Evolutionary conservation across 192 early-diverging fungal genomes (phyloP).

Genomic region (Backusella circina): DNA sequence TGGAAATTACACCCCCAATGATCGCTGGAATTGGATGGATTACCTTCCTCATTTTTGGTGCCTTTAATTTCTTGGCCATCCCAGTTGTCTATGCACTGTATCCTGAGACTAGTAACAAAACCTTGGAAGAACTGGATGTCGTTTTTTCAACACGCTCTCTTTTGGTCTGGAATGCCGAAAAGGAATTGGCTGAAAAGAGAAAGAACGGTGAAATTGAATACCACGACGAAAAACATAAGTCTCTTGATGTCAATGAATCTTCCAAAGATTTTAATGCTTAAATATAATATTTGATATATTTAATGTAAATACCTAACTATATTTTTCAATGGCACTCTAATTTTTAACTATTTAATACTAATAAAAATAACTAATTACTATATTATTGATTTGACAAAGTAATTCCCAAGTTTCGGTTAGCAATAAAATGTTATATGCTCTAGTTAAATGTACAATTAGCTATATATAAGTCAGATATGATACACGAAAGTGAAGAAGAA

Average conservation of each 20-base stretch:
- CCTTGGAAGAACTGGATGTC: constrained; percentile 28
- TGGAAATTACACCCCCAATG: constrained; percentile 44
- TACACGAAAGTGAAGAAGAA: too few species aligned
- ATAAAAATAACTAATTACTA: too few species aligned
- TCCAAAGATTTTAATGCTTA: not conserved
- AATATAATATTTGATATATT: not conserved
- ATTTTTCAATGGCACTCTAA: not conserved
- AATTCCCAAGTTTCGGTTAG: too few species aligned
- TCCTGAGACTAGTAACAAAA: constrained; percentile 39
- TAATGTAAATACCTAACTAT: not conserved
- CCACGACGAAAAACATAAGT: not conserved
- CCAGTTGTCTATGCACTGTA: constrained; percentile 42
- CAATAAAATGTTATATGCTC: too few species aligned
- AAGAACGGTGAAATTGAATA: not conserved
- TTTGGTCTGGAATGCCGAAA: constrained; percentile 28
- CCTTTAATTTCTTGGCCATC: constrained; percentile 35
- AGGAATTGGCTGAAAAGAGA: constrained; percentile 14
- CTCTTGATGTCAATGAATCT: not conserved
- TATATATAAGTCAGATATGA: too few species aligned
- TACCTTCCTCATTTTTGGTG: constrained; percentile 51
- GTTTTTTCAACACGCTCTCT: constrained; percentile 24
- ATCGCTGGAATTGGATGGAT: constrained; percentile 27
- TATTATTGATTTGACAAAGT: too few species aligned
- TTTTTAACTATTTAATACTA: not conserved
- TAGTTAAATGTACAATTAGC: too few species aligned